Base-by-base conservation (phyloP, 169 alveolate genomes). In the Cryptosporidium bovis region DNA sequence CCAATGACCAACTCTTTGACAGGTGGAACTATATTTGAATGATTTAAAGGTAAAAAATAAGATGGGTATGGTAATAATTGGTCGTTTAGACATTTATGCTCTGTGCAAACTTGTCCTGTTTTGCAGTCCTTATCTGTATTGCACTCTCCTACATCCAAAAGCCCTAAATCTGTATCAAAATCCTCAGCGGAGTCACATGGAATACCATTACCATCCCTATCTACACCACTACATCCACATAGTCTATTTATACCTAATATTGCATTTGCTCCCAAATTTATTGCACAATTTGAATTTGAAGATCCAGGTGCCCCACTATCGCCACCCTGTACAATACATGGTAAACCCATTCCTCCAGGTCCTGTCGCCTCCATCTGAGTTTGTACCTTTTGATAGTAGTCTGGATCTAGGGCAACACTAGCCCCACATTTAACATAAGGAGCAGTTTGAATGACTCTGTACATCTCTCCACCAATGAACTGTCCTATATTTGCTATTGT, bases 151-250 rank as follows among this genome's bases (percentile, higher is more conserved):
- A 85, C 82, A 15, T 84, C 65, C 31, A 91, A 33, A 46, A 84
- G 90, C 6, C 94, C 94, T 24, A 91, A 62, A 64, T 90, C 93
- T 18, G 83, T 83, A n/a, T 90, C 94, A 44, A 91, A 91, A 64
- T 91, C 94, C 18, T 82, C 87, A 8, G 91, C 77, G 5, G 87
- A 84, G 51, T 91, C 92, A 62, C 94, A 91, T 40, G 82, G 82
- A 66, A 50, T 65, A 4, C 92, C 92, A 36, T 87, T 66, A 0
- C 90, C 90, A 29, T 84, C 92, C 15, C 84, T 82, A 36, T 90
- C 93, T 29, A 69, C 91, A n/a, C 94, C 94, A 64, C 91, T 84
- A 44, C 94, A 91, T 3, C 93, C 94, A 82, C 94, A 91, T 18
- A 91, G 85, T 8, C 94, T 87, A 16, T 85, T 90, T 3, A 91